Evolutionary conservation across 257 asterid species (phyloP).

Genomic region (Ocimum tenuiflorum): DNA sequence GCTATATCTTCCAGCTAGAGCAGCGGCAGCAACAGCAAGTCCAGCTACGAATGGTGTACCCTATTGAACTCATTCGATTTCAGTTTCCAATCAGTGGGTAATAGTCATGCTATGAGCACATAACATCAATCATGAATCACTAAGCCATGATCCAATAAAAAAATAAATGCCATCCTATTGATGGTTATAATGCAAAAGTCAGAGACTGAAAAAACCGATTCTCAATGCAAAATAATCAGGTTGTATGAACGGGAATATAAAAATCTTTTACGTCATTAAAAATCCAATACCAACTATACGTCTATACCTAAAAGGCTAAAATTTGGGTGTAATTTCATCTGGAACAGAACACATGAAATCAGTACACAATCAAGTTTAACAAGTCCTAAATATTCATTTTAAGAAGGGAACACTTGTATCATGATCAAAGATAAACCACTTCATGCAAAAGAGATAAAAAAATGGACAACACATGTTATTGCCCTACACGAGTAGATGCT

Average conservation of each 20-base stretch:
- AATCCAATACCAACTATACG: too few species aligned
- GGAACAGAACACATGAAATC: too few species aligned
- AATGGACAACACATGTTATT: too few species aligned
- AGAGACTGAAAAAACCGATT: neutral
- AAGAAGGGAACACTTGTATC: neutral
- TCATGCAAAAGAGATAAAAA: neutral
- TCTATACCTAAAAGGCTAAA: too few species aligned
- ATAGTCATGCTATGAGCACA: neutral
- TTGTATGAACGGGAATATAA: too few species aligned
- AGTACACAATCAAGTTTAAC: too few species aligned
- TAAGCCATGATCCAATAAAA: neutral
- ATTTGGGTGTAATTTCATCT: too few species aligned
- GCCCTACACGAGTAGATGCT: too few species aligned
- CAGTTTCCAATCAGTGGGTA: conserved; percentile 10
- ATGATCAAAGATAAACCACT: too few species aligned
- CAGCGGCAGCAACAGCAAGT: conserved; percentile 65
- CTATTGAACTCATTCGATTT: conserved; percentile 35
- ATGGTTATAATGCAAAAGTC: neutral
- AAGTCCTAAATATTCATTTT: too few species aligned
- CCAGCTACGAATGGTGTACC: conserved; percentile 61
- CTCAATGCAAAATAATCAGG: too few species aligned
- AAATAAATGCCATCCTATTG: neutral
- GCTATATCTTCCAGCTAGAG: conserved; percentile 70
- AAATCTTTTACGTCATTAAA: too few species aligned
- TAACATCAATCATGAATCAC: neutral